Evolutionary conservation across 768 basidiomycete species (phyloP), one percentile per base, ranked within the genome.

Genomic region (Macrolepiota dolichaula): DNA sequence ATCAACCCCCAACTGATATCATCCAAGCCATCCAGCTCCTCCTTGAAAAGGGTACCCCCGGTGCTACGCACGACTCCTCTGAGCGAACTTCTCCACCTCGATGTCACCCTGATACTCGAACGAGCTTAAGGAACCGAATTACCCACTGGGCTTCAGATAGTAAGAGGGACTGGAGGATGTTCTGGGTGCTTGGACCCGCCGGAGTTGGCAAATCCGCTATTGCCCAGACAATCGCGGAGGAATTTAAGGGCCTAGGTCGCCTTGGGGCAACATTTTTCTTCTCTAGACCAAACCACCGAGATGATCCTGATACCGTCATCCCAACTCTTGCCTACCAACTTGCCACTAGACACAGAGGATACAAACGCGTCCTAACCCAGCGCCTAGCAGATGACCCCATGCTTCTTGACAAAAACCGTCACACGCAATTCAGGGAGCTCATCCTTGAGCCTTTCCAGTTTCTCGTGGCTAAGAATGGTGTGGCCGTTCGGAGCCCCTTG

Each of bases 181-280:
- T 67, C 17, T 69, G 68, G 66, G 22, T 67, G 1, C 42, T 63
- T 29, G 68, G 68, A n/a, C n/a, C n/a, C n/a, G n/a, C n/a, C n/a
- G n/a, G n/a, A n/a, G n/a, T n/a, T n/a, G n/a, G n/a, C n/a, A n/a
- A n/a, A n/a, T n/a, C n/a, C n/a, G n/a, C n/a, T n/a, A n/a, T n/a
- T n/a, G n/a, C n/a, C n/a, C n/a, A 66, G 38, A 56, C 51, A 1
- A 53, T 68, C 4, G 64, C 65, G 12, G 63, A 64, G 15, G 7
- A 35, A 13, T 64, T 51, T 35, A 13, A 40, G 2, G 44, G 53
- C n/a, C n/a, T 4, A 4, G 53, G 49, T 2, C 29, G 12, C 7
- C 42, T 66, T 11, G 59, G 47, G 0, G 65, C 55, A 17, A 57
- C 55, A 29, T 66, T 68, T 57, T 68, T 65, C 52, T 68, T 65